Percentiles rank a stretch among this genome's conserved stretches.
Conservation (phyloP, 2,329 filamentous ascomycete species). For the Scedosporium apiospermum region DNA sequence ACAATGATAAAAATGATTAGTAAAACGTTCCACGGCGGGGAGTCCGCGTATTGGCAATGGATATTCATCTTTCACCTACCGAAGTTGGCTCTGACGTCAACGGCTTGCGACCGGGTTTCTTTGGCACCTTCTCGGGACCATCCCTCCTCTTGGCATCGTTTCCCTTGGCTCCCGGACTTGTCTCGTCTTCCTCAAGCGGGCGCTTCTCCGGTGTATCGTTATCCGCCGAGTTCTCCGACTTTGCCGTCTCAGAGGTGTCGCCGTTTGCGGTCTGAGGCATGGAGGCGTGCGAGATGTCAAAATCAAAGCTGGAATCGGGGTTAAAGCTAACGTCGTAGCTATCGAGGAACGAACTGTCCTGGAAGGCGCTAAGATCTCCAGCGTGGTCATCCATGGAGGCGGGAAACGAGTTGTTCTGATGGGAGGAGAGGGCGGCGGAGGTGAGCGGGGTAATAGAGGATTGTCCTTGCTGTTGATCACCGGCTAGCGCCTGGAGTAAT, state of each 20-base stretch:
- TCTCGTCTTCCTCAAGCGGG: slow-evolving; percentile 62
- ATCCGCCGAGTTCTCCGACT: slow-evolving; percentile 48
- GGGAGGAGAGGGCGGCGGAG: slow-evolving; percentile 27
- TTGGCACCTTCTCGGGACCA: slow-evolving; percentile 73
- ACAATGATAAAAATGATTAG: not conserved
- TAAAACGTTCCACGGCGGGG: not conserved
- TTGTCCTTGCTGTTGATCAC: slow-evolving; percentile 41
- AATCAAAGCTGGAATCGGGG: slow-evolving; percentile 65
- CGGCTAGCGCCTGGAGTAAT: slow-evolving; percentile 66
- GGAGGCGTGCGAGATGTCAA: slow-evolving; percentile 40
- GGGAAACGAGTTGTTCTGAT: slow-evolving; percentile 40
- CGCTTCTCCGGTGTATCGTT: slow-evolving; percentile 54
- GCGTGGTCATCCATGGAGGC: slow-evolving; percentile 31
- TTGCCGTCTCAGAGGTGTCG: slow-evolving; percentile 52
- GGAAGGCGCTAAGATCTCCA: slow-evolving; percentile 30
- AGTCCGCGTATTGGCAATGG: not conserved
- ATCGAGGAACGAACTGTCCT: slow-evolving; percentile 76
- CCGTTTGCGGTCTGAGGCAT: slow-evolving; percentile 48
- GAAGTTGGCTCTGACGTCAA: slow-evolving; percentile 92
- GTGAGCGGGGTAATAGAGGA: slow-evolving; percentile 21
- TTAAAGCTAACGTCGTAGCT: slow-evolving; percentile 68
- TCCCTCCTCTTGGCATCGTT: slow-evolving; percentile 63
- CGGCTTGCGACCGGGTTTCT: slow-evolving; percentile 95
- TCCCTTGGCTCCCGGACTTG: slow-evolving; percentile 26
- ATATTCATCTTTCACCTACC: slow-evolving; percentile 48